These are phyloP conservation scores for Pleurotus sapidus DNA, from an alignment of 768 basidiomycete genomes.

Conservation along the genomic window DNA sequence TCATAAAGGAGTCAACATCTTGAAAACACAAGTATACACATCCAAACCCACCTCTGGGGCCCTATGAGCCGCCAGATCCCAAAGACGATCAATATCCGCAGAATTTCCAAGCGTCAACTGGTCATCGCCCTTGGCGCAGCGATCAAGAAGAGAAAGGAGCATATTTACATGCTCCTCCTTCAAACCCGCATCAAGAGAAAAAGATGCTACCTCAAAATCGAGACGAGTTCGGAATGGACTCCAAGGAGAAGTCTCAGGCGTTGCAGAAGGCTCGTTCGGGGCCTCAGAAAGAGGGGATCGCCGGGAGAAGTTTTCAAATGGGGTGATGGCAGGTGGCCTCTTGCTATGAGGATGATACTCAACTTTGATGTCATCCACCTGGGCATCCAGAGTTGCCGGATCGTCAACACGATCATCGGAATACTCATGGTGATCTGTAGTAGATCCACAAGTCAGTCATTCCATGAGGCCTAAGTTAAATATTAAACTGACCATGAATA, in stretches of 20 bases:
- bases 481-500: no score
- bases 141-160: constrained; percentile 17
- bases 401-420: no score
- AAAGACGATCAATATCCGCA: constrained; percentile 13
- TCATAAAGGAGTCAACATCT: constrained; percentile 5
- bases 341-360: constrained; percentile 20
- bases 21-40: neutral
- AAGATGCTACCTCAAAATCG: constrained; percentile 25
- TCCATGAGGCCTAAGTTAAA: no score
- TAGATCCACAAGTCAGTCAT: no score
- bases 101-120: constrained; percentile 13
- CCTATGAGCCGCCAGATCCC: constrained; percentile 12
- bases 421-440: no score
- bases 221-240: constrained; percentile 18
- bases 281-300: neutral
- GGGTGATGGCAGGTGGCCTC: constrained; percentile 11
- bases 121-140: neutral
- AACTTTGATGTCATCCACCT: constrained; percentile 20
- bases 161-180: constrained; percentile 14
- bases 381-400: no score
- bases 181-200: constrained; percentile 18
- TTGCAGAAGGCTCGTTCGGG: constrained; percentile 9
- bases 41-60: constrained; percentile 7
- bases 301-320: no score
- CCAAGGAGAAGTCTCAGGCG: constrained; percentile 18